Evolutionary conservation across 148 eudicot genomes (phyloP), one percentile per base, ranked within the genome.

Genomic region (Camellia sinensis): DNA sequence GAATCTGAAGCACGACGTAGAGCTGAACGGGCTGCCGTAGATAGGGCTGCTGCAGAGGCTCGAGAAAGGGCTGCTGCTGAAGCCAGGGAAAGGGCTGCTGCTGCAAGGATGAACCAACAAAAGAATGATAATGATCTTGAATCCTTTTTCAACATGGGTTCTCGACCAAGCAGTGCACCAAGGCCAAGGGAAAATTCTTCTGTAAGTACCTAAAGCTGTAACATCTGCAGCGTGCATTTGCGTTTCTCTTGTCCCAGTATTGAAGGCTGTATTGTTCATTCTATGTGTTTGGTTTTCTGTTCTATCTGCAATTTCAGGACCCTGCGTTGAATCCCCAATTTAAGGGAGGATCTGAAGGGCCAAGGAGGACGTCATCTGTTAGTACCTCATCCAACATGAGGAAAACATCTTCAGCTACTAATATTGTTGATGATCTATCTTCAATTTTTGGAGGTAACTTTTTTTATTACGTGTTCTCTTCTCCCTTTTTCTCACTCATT

Each of bases 161-260:
- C 91, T 76, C 89, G 98, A 71, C 88, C 98, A 77, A 92, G 91
- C 83, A 95, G 98, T 89, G 99, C 90, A 70, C 97, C 99, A 48
- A 92, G 90, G 85, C 93, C 93, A 15, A 88, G 97, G 82, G 80
- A 89, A 78, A 82, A 79, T 82, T 80, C 97, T 56, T 85, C 91
- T 86, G 97, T 93, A 83, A 85, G 97, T 90, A 82, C 75, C 45
- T 22, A 63, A 46, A 19, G 48, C 74, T 29, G 73, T 82, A 61
- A 40, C n/a, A 71, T 62, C 44, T n/a, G 40, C 43, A 62, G 59
- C 57, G 22, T 21, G 57, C 74, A 37, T 65, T 82, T 83, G 45
- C 48, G 67, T 21, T 46, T 15, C 6, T 29, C 18, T 7, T 22
- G 0, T 22, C 13, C n/a, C 29, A 4, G 9, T 1, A 4, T 14